These are phyloP conservation scores for Miamiensis avidus DNA, from an alignment of 169 alveolate genomes.

Conservation along the genomic window DNA sequence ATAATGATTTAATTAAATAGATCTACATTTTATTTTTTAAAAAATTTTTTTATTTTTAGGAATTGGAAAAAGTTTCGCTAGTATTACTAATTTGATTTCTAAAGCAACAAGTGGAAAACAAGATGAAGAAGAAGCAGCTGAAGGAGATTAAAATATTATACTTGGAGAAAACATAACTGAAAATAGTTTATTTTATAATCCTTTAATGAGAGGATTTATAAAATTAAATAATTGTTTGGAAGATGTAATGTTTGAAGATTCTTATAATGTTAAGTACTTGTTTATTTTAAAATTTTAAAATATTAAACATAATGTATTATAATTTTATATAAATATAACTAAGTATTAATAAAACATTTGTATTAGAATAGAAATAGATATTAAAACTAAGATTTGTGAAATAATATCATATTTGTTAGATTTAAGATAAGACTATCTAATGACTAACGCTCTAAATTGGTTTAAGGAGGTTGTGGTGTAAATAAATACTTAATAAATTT, in stretches of 20 bases:
- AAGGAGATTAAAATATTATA: too few species aligned
- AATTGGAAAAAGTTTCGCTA: background rate
- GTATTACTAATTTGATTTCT: background rate
- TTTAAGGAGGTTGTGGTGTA: background rate
- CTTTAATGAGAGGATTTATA: background rate
- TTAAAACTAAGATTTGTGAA: background rate
- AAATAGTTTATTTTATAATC: background rate
- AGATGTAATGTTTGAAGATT: background rate
- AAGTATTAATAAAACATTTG: too few species aligned
- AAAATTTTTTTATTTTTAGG: background rate
- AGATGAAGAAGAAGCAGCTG: background rate
- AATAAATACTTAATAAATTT: too few species aligned
- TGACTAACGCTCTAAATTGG: background rate
- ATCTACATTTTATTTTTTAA: too few species aligned
- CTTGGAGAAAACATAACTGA: background rate
- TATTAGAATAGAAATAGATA: background rate
- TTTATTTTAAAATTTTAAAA: too few species aligned
- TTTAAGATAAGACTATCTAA: background rate
- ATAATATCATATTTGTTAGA: background rate
- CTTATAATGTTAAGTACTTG: background rate
- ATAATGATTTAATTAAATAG: too few species aligned
- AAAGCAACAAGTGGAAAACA: too few species aligned
- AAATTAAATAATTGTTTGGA: background rate
- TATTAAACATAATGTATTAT: too few species aligned
- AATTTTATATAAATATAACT: too few species aligned